Evolutionary conservation across 2,329 filamentous ascomycete genomes (phyloP), one percentile per base, ranked within the genome.

Genomic region (Clarireedia hainanense): DNA sequence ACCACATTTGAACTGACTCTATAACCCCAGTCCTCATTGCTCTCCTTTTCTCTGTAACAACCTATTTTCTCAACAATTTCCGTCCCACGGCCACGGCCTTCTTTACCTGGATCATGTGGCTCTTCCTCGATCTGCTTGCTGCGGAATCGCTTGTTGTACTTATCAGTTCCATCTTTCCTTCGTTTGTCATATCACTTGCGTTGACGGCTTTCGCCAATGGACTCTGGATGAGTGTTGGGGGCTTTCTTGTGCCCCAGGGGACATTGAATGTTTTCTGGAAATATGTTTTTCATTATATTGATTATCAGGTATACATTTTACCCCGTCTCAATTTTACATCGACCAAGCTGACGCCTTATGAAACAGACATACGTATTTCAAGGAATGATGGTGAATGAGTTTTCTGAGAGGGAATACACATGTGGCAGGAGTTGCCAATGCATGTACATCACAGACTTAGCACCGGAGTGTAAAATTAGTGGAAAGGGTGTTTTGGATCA

Each of bases 361-460:
- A 54, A 17, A n/a, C n/a, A 76, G 72, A 75, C 77, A 43, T 95
- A 91, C 64, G 89, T 95, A 3, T 95, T 95, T 68, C 83, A 92
- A 67, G 89, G 88, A 14, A 94, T 95, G 89, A 94, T 95, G 88
- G 84, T 92, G 52, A 95, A 94, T 66, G 88, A 95, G 72, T 94
- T 95, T 68, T 74, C 74, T 1, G 61, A 79, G 17, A 75, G 88
- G 14, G 77, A 74, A 3, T 95, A 88, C 69, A 68, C 71, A 3
- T 92, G 88, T 67, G 73, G 56, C 1, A 54, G 55, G 20, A 20
- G 60, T 42, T 71, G 76, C 60, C 71, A 70, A 0, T 95, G 89
- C 73, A 86, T 89, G 80, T 94, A 86, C 69, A 71, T 77, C 39
- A 85, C 80, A 5, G 75, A 78, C 59, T 68, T 91, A 57, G 79